Conservation (phyloP, 108 stramenopile species). For the Stephanodiscus triporus region DNA sequence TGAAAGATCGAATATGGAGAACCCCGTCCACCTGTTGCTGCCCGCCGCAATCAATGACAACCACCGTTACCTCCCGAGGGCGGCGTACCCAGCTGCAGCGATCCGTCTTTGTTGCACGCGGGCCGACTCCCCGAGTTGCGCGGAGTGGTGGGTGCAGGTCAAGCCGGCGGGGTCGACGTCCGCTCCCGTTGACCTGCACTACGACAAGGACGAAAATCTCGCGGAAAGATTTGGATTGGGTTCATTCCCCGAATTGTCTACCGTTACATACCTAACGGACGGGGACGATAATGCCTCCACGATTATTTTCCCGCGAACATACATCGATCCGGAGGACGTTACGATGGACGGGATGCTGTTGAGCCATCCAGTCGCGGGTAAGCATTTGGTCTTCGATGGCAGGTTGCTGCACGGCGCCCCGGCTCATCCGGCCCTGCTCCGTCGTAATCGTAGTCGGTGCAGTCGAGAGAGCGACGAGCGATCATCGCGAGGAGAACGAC, state of each 20-base stretch:
- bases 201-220: conserved; percentile 90
- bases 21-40: too few species aligned
- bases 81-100: too few species aligned
- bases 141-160: conserved; percentile 91
- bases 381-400: conserved; percentile 93
- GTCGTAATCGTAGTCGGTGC: background rate
- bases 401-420: conserved; percentile 87
- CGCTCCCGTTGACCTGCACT: conserved; percentile 82
- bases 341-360: conserved; percentile 60
- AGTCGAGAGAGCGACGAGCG: background rate
- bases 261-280: conserved; percentile 86
- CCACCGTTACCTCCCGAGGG: too few species aligned
- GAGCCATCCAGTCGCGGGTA: conserved; percentile 70
- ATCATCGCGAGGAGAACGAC: background rate
- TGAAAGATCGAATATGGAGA: too few species aligned
- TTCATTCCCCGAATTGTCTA: conserved; percentile 79
- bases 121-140: too few species aligned
- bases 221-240: conserved; percentile 85
- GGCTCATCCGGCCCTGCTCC: conserved; percentile 50
- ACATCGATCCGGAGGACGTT: conserved; percentile 66
- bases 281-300: conserved; percentile 56
- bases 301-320: conserved; percentile 69
- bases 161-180: conserved; percentile 42
- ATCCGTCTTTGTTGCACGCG: too few species aligned
- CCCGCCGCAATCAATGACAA: too few species aligned